Evolutionary conservation across 2,329 filamentous ascomycete species (phyloP).

Genomic region (Proliferodiscus dingleyae): DNA sequence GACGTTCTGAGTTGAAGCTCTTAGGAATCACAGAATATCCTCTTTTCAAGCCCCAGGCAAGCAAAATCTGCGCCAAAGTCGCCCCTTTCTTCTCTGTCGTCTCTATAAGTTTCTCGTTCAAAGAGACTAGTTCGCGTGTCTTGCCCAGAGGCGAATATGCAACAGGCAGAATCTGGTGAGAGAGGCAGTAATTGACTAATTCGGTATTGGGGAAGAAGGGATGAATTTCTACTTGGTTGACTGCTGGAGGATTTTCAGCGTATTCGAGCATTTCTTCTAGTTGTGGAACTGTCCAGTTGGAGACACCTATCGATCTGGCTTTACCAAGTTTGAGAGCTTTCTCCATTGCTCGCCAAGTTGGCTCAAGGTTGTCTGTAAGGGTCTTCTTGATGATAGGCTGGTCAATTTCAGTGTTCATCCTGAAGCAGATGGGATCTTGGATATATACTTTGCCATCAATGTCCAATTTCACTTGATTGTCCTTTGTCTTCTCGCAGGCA

Average conservation of each 20-base stretch:
- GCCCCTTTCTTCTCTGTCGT: slow-evolving; percentile 59
- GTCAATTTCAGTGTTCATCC: slow-evolving; percentile 4
- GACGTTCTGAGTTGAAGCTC: slow-evolving; percentile 61
- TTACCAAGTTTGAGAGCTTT: slow-evolving; percentile 55
- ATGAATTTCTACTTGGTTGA: slow-evolving; percentile 63
- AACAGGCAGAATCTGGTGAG: slow-evolving; percentile 66
- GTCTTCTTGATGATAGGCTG: slow-evolving; percentile 57
- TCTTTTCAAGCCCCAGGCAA: slow-evolving; percentile 67
- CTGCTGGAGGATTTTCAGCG: slow-evolving; percentile 44
- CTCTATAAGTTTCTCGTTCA: slow-evolving; percentile 52
- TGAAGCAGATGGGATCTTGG: not conserved
- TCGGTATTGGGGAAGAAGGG: slow-evolving; percentile 68
- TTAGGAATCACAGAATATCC: slow-evolving; percentile 68
- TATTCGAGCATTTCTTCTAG: slow-evolving; percentile 47
- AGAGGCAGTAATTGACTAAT: slow-evolving; percentile 61
- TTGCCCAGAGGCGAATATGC: slow-evolving; percentile 63
- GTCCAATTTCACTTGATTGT: slow-evolving; percentile 52
- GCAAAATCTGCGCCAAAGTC: slow-evolving; percentile 54
- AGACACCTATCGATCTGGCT: slow-evolving; percentile 52
- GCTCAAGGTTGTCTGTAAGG: slow-evolving; percentile 58
- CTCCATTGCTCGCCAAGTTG: slow-evolving; percentile 71
- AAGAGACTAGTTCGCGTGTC: slow-evolving; percentile 55
- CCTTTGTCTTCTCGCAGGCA: slow-evolving; percentile 71
- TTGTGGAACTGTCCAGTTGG: slow-evolving; percentile 50
- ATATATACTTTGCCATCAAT: slow-evolving; percentile 44